These are phyloP conservation scores for Populus trichocarpa DNA, from an alignment of 441 rosid genomes.

Conservation along the genomic window DNA sequence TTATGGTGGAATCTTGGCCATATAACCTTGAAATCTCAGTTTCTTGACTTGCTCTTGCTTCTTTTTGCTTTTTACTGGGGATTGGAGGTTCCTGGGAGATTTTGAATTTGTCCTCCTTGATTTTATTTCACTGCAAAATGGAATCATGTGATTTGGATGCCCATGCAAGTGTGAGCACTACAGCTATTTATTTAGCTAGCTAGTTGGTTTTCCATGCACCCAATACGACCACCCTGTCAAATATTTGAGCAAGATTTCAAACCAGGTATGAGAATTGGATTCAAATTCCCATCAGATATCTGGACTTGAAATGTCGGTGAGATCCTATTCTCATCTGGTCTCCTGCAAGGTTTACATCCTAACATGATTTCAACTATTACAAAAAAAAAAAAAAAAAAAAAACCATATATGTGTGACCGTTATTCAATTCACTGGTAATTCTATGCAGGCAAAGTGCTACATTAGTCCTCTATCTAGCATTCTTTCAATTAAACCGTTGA, in stretches of 20 bases:
- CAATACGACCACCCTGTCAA: conserved; percentile 18
- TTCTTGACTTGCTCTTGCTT: not conserved
- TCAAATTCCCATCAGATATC: conserved; percentile 32
- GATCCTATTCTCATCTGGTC: conserved; percentile 40
- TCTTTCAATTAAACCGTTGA: not conserved
- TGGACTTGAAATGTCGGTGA: conserved; percentile 26
- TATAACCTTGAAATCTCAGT: conserved; percentile 6
- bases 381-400: not conserved
- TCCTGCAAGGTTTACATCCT: conserved; percentile 32
- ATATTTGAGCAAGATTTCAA: conserved; percentile 13
- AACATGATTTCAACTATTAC: conserved; percentile 14
- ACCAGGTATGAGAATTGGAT: conserved; percentile 19
- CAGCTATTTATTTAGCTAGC: not conserved
- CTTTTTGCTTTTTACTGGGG: not conserved
- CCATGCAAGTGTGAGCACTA: not conserved
- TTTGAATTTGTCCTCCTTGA: not conserved
- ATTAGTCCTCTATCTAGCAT: not conserved
- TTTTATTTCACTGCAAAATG: conserved; percentile 5
- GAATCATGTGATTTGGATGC: conserved; percentile 7
- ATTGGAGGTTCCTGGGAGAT: not conserved
- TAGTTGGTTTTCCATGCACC: not conserved
- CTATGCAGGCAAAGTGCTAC: not conserved
- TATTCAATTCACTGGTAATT: not conserved
- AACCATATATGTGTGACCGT: not conserved
- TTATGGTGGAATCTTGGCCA: conserved; percentile 30